phyloP scores from a whole-genome alignment of 768 basidiomycete species.

The Boletus coccyginus region DNA sequence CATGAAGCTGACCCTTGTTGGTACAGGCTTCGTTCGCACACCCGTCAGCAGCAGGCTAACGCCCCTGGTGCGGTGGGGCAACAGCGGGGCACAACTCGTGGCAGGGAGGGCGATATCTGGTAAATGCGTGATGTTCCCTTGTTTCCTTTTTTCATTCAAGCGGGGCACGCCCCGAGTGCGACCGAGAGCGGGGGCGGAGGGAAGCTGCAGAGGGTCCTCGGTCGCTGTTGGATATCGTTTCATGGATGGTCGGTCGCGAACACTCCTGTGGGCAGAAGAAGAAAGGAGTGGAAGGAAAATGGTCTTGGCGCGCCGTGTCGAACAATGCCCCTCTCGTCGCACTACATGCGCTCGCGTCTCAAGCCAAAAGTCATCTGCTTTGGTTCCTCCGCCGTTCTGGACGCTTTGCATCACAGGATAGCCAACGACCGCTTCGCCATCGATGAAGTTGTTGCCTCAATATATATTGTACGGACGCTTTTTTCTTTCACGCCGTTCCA shows the following conservation, averaged over 20 bases:
- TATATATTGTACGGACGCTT: constrained; percentile 70
- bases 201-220: constrained; percentile 34
- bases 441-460: constrained; percentile 39
- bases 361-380: constrained; percentile 12
- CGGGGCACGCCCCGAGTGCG: constrained; percentile 43
- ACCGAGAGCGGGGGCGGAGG: constrained; percentile 42
- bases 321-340: constrained; percentile 4
- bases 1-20: constrained; percentile 12
- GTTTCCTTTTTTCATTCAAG: constrained; percentile 34
- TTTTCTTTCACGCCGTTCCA: constrained; percentile 55
- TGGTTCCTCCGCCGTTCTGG: constrained; percentile 16
- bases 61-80: constrained; percentile 49
- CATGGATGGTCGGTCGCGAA: constrained; percentile 34
- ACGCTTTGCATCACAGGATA: constrained; percentile 18
- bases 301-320: constrained; percentile 26
- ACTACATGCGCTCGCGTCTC: constrained; percentile 16
- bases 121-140: constrained; percentile 30
- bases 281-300: constrained; percentile 18
- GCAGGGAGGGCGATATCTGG: constrained; percentile 49
- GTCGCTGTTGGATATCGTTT: constrained; percentile 34
- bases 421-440: constrained; percentile 22
- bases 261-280: constrained; percentile 16
- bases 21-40: constrained; percentile 81
- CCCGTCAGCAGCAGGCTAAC: constrained; percentile 67
- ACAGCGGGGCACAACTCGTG: constrained; percentile 39